Conservation (phyloP, 176 grass and related monocot species). For the Tillandsia fasciculata region DNA sequence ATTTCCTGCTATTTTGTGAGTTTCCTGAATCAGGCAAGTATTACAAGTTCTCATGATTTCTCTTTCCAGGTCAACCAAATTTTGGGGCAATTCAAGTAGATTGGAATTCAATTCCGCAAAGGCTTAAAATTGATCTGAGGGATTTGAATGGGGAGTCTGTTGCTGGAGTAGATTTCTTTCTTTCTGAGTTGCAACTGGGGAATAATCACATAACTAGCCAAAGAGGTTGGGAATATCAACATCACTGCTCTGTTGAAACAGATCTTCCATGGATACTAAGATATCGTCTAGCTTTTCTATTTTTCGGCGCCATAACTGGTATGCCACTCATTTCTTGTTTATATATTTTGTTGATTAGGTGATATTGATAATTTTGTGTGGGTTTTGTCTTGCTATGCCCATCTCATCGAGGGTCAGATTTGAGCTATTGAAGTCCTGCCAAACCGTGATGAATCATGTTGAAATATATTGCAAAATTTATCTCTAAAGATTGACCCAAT, state of each 20-base stretch:
- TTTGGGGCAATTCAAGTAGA: conserved; percentile 82
- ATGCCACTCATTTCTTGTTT: conserved; percentile 12
- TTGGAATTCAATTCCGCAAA: conserved; percentile 45
- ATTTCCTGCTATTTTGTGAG: conserved; percentile 4
- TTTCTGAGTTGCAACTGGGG: conserved; percentile 46
- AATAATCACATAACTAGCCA: conserved; percentile 4
- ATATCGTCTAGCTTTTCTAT: conserved; percentile 42
- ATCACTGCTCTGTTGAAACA: conserved; percentile 48
- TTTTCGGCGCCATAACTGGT: conserved; percentile 45
- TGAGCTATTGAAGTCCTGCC: background rate
- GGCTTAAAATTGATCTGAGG: conserved; percentile 63
- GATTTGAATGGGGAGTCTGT: conserved; percentile 43
- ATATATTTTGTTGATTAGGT: background rate
- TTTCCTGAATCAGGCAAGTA: background rate
- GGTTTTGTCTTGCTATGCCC: too few species aligned
- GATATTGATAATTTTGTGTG: too few species aligned
- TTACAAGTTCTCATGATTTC: conserved; percentile 8
- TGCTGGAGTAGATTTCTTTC: conserved; percentile 45
- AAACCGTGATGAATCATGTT: background rate
- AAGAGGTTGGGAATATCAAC: conserved; percentile 20
- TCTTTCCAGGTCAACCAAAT: conserved; percentile 62
- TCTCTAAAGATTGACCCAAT: background rate
- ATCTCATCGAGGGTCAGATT: background rate
- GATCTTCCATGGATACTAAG: conserved; percentile 51
- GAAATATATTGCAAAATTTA: background rate